Base-by-base conservation (phyloP, 768 basidiomycete species). In the Panus rudis region DNA sequence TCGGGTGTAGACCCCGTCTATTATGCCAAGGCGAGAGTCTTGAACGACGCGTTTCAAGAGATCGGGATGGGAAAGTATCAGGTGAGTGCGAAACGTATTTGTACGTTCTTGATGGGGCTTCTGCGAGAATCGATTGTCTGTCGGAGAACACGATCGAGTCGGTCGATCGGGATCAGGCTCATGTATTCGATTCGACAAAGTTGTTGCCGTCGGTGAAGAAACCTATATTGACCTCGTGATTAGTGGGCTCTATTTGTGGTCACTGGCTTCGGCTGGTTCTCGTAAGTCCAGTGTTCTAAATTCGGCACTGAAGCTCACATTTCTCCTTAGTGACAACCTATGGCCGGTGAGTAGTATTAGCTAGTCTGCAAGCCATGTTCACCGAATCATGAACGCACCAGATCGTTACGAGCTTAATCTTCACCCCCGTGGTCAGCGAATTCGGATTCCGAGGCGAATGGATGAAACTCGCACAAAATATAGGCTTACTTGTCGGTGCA, bases 181-280 rank as follows among this genome's bases (percentile, higher is more conserved):
- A n/a, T n/a, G n/a, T n/a, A n/a, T n/a, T n/a, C n/a, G n/a, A n/a
- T n/a, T n/a, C n/a, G n/a, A n/a, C 35, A 8, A 14, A 20, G 11
- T 11, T 10, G 17, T 17, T 37, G 32, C 14, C 7, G 13, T 6
- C 14, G n/a, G n/a, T n/a, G n/a, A n/a, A n/a, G n/a, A n/a, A n/a
- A n/a, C n/a, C n/a, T n/a, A n/a, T n/a, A n/a, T n/a, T n/a, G n/a
- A n/a, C n/a, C n/a, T n/a, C n/a, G n/a, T n/a, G n/a, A n/a, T n/a
- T n/a, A 83, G 80, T 81, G 76, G 66, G 62, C 66, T 46, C 57
- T 85, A 35, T 84, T 85, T 58, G 23, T 78, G 45, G 75, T 83
- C 22, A 70, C 80, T 7, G 83, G 81, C 1, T 84, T 86, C 61
- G 83, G 83, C 28, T 85, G 82, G 82, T 69, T 84, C 45, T 78